A percentile compares a stretch with the other conserved stretches of the same genome.
These are phyloP conservation scores for Coniochaeta prunicola DNA, from an alignment of 2,329 filamentous ascomycete species.

Conservation along the genomic window DNA sequence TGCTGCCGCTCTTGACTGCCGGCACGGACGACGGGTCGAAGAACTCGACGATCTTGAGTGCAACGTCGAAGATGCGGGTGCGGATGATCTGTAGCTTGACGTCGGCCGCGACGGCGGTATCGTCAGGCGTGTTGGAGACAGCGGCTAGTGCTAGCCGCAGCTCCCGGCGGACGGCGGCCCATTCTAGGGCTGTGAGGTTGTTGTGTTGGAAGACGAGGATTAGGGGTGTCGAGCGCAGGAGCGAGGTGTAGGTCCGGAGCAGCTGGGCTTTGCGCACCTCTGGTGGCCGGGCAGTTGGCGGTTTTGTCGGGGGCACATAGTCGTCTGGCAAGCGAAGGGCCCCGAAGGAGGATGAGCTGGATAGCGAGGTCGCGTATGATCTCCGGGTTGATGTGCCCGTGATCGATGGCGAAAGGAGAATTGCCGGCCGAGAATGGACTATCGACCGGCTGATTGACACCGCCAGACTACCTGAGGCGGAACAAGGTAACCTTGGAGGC, in stretches of 20 bases:
- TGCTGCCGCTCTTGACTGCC: conserved; percentile 21
- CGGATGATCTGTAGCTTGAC: conserved; percentile 77
- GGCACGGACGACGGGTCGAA: conserved; percentile 46
- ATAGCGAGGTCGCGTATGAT: conserved; percentile 16
- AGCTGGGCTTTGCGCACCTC: conserved; percentile 89
- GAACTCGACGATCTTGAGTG: conserved; percentile 80
- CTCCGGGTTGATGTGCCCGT: conserved; percentile 8
- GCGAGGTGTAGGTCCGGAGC: conserved; percentile 75
- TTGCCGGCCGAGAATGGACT: background rate
- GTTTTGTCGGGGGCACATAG: conserved; percentile 63
- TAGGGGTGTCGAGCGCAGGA: conserved; percentile 77
- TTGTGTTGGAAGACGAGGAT: conserved; percentile 75
- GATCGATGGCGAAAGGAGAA: background rate
- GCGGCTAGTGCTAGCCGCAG: conserved; percentile 40
- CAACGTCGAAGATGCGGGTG: conserved; percentile 81
- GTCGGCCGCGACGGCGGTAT: conserved; percentile 25
- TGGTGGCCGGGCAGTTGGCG: conserved; percentile 77
- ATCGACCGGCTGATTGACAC: background rate
- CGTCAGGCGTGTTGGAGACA: conserved; percentile 29
- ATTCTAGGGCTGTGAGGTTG: conserved; percentile 66
- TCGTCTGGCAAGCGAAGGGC: conserved; percentile 33
- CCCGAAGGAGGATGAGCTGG: conserved; percentile 1
- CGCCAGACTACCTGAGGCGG: conserved; percentile 13
- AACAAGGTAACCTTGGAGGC: conserved; percentile 18
- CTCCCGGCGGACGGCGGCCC: conserved; percentile 65